These are phyloP conservation scores for Talaromyces funiculosus DNA, from an alignment of 2,329 filamentous ascomycete species.

Conservation along the genomic window DNA sequence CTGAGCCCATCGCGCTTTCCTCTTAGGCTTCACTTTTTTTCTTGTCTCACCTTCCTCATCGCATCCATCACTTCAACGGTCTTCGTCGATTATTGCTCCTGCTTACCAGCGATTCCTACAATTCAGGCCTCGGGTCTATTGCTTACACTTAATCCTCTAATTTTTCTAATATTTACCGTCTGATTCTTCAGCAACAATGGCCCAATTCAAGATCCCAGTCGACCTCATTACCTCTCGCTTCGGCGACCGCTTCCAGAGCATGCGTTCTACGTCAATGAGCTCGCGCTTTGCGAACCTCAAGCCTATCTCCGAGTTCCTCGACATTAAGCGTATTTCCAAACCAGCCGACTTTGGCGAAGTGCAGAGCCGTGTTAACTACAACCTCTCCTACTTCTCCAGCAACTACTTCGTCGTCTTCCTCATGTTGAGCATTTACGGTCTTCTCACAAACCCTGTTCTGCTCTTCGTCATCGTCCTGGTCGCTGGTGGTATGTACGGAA, in stretches of 20 bases:
- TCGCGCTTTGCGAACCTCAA: conserved; percentile 87
- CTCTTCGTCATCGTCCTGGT: conserved; percentile 92
- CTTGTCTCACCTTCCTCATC: not conserved
- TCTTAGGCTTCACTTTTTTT: conserved; percentile 4
- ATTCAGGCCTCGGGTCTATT: not conserved
- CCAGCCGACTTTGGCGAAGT: conserved; percentile 84
- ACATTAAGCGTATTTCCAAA: conserved; percentile 92
- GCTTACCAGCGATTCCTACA: not conserved
- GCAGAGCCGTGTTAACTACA: conserved; percentile 94
- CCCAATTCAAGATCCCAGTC: conserved; percentile 85
- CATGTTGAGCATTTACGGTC: conserved; percentile 92
- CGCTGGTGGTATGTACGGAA: conserved; percentile 79
- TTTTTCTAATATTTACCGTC: not conserved
- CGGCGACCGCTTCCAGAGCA: conserved; percentile 80
- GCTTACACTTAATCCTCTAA: not conserved
- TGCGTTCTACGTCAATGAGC: conserved; percentile 71
- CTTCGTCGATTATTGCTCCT: not conserved
- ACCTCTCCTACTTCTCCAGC: conserved; percentile 93
- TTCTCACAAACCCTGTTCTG: conserved; percentile 79
- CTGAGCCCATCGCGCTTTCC: not conserved
- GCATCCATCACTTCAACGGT: not conserved
- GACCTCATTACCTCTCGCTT: conserved; percentile 87
- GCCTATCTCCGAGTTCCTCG: conserved; percentile 87
- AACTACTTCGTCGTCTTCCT: conserved; percentile 93
- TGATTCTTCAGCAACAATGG: conserved; percentile 52